Conservation (phyloP, 2,329 filamentous ascomycete genomes). For the Triangularia verruculosa region DNA sequence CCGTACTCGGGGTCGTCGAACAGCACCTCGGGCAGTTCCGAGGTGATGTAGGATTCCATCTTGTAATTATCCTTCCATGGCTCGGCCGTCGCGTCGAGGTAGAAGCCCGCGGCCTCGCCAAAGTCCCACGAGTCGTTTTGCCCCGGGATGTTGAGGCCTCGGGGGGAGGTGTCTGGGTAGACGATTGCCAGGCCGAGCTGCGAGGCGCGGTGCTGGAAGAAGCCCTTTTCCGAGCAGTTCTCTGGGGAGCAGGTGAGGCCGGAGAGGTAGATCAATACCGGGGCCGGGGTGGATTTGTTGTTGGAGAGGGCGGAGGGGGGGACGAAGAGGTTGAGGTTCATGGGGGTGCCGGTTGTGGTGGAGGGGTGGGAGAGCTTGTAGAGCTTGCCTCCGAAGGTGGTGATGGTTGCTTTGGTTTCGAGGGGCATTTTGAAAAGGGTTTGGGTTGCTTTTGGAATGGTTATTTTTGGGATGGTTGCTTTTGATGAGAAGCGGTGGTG, state of each 20-base stretch:
- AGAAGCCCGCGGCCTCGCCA: slow-evolving; percentile 88
- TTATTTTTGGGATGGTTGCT: no score
- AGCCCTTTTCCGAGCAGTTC: slow-evolving; percentile 78
- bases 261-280: slow-evolving; percentile 88
- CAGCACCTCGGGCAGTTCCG: slow-evolving; percentile 77
- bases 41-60: slow-evolving; percentile 92
- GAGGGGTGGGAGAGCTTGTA: slow-evolving; percentile 90
- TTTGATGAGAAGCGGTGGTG: neutral
- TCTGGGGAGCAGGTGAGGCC: slow-evolving; percentile 94
- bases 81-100: slow-evolving; percentile 76
- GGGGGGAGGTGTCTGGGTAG: slow-evolving; percentile 91
- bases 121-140: slow-evolving; percentile 92
- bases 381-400: slow-evolving; percentile 89
- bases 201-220: slow-evolving; percentile 82
- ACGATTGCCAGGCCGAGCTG: slow-evolving; percentile 84
- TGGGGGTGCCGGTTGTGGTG: slow-evolving; percentile 74
- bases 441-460: neutral
- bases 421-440: slow-evolving; percentile 74
- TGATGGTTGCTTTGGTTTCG: slow-evolving; percentile 84
- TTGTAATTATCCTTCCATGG: slow-evolving; percentile 79
- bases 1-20: slow-evolving; percentile 65
- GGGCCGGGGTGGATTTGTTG: slow-evolving; percentile 59
- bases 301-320: slow-evolving; percentile 63
- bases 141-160: slow-evolving; percentile 74
- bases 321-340: slow-evolving; percentile 90